These are phyloP conservation scores for Aphanocladium album DNA, from an alignment of 2,329 filamentous ascomycete species.

Conservation along the genomic window DNA sequence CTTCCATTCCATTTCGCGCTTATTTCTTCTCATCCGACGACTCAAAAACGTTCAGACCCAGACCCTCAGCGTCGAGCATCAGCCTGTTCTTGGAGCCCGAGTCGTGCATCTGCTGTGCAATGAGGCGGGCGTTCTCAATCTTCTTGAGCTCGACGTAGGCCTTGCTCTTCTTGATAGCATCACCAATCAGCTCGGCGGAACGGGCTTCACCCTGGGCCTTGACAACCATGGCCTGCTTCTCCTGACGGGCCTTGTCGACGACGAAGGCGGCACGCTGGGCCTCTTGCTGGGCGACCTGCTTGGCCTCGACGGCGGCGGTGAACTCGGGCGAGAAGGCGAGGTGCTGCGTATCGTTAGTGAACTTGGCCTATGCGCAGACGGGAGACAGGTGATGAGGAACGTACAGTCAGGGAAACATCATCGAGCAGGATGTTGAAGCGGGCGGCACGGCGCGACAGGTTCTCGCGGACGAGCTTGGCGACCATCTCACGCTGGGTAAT, in stretches of 20 bases:
- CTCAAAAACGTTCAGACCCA: conserved; percentile 82
- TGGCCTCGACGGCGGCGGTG: conserved; percentile 67
- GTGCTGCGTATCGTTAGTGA: conserved; percentile 43
- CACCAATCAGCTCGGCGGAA: conserved; percentile 95
- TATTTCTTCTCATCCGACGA: conserved; percentile 43
- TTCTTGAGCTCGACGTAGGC: conserved; percentile 95
- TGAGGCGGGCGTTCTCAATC: conserved; percentile 90
- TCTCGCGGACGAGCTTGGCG: conserved; percentile 83
- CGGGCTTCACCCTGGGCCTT: conserved; percentile 98
- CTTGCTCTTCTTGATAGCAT: conserved; percentile 99
- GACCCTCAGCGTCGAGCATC: conserved; percentile 83
- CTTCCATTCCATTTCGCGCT: conserved; percentile 15
- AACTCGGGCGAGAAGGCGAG: conserved; percentile 70
- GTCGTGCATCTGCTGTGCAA: conserved; percentile 85
- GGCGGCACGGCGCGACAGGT: conserved; percentile 82
- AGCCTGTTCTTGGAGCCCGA: conserved; percentile 85
- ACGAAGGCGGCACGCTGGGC: conserved; percentile 95
- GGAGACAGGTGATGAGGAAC: conserved; percentile 22
- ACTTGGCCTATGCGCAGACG: background rate
- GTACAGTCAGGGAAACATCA: conserved; percentile 92
- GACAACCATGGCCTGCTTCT: conserved; percentile 99
- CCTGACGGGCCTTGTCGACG: conserved; percentile 97
- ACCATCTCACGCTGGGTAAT: conserved; percentile 99
- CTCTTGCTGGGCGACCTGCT: conserved; percentile 80
- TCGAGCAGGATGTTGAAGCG: conserved; percentile 97